Conservation (phyloP, 1,284 basidiomycete species). For the Volvariella volvacea region DNA sequence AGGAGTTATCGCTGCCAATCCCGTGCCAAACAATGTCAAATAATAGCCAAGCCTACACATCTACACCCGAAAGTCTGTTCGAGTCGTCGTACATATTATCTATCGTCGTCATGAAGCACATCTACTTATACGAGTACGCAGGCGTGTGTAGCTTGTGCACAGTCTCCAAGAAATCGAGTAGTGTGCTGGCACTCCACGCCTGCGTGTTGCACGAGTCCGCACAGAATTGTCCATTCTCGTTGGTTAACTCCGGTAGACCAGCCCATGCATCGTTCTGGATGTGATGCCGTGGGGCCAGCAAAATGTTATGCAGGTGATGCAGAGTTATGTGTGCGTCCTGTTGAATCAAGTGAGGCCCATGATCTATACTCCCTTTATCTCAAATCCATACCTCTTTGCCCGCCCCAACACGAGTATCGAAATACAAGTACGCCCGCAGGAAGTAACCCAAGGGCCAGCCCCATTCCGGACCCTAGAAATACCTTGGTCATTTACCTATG, state of each 20-base stretch:
- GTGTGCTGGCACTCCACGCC: constrained; percentile 87
- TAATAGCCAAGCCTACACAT: not conserved
- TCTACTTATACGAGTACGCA: not conserved
- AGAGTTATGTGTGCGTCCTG: constrained; percentile 70
- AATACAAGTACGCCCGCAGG: constrained; percentile 85
- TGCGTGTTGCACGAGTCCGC: constrained; percentile 86
- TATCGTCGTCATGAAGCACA: too few species aligned
- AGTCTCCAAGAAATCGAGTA: constrained; percentile 80
- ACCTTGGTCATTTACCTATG: not conserved
- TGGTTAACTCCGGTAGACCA: constrained; percentile 88
- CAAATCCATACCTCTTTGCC: constrained; percentile 56
- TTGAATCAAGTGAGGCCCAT: not conserved
- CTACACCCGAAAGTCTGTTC: too few species aligned
- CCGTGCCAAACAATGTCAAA: constrained; percentile 2
- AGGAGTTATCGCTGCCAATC: not conserved
- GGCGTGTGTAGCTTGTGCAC: constrained; percentile 39
- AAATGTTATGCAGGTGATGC: constrained; percentile 69
- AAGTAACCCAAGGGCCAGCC: constrained; percentile 95
- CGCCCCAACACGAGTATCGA: constrained; percentile 58
- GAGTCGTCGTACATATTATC: too few species aligned
- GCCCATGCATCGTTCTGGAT: constrained; percentile 82
- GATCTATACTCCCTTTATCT: constrained; percentile 3
- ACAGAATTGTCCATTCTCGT: constrained; percentile 77
- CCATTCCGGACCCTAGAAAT: constrained; percentile 76
- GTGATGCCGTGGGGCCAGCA: constrained; percentile 67